phyloP scores from a whole-genome alignment of 805 yeast species.

The Wickerhamiella vanderwaltii region DNA sequence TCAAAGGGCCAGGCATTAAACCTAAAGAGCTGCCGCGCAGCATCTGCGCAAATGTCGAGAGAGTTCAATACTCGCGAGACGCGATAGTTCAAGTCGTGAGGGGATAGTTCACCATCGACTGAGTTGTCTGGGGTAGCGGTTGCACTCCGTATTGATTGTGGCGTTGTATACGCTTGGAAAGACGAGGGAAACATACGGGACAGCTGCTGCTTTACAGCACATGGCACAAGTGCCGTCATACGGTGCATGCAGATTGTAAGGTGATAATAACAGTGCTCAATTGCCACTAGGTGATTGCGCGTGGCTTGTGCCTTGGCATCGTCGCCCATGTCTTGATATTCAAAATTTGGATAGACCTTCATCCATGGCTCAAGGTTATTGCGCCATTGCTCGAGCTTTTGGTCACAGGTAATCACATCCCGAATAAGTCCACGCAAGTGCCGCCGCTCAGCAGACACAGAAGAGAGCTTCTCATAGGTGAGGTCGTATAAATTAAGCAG shows the following conservation, averaged over 20 bases:
- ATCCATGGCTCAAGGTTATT: constrained; percentile 11
- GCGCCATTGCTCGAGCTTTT: constrained; percentile 17
- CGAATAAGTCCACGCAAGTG: constrained; percentile 13
- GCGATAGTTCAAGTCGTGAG: constrained; percentile 4
- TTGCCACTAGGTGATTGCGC: no score
- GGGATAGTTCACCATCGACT: neutral
- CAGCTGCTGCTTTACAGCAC: constrained; percentile 12
- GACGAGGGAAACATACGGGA: constrained; percentile 5
- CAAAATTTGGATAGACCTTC: constrained; percentile 3
- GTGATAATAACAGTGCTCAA: constrained; percentile 1
- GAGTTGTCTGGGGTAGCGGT: neutral
- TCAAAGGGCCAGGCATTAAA: neutral
- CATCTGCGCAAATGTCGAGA: constrained; percentile 8
- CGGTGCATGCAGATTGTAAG: constrained; percentile 18
- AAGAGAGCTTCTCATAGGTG: constrained; percentile 16
- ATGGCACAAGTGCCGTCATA: constrained; percentile 20
- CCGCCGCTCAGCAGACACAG: constrained; percentile 14
- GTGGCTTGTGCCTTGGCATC: neutral
- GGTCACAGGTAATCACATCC: constrained; percentile 12
- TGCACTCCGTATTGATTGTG: neutral
- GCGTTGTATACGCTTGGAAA: neutral
- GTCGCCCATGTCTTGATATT: neutral
- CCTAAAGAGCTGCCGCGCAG: constrained; percentile 4
- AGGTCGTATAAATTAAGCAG: constrained; percentile 14
- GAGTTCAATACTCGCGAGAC: constrained; percentile 5